Conservation (phyloP, 1,284 basidiomycete species). For the Boletus mariae region DNA sequence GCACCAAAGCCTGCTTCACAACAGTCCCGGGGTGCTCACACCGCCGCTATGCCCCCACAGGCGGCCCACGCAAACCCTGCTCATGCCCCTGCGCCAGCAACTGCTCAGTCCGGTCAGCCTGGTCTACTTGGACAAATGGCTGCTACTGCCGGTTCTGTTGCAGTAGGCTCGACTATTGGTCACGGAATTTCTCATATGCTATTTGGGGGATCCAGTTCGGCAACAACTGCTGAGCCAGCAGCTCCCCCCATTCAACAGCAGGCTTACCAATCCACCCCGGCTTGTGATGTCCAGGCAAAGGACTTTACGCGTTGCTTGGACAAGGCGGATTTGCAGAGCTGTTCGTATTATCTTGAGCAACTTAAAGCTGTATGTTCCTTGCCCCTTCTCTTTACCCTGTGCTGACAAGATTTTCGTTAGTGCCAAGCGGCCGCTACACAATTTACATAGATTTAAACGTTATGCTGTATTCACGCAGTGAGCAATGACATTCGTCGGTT, state of each 20-base stretch:
- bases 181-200: slow-evolving; percentile 84
- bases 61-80: slow-evolving; percentile 42
- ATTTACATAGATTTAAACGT: slow-evolving; percentile 39
- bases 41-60: slow-evolving; percentile 27
- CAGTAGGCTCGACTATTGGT: slow-evolving; percentile 78
- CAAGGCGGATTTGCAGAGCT: slow-evolving; percentile 69
- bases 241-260: slow-evolving; percentile 43
- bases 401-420: slow-evolving; percentile 35
- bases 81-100: slow-evolving; percentile 39
- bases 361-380: slow-evolving; percentile 66
- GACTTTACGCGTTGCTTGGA: slow-evolving; percentile 79
- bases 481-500: slow-evolving; percentile 11
- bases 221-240: slow-evolving; percentile 41
- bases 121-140: slow-evolving; percentile 82
- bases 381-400: not conserved
- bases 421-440: slow-evolving; percentile 75
- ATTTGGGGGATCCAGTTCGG: slow-evolving; percentile 59
- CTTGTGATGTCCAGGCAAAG: slow-evolving; percentile 72
- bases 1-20: slow-evolving; percentile 48
- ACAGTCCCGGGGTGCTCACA: slow-evolving; percentile 34
- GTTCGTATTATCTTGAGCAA: slow-evolving; percentile 81
- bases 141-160: slow-evolving; percentile 84
- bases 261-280: slow-evolving; percentile 38
- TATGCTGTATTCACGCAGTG: slow-evolving; percentile 5
- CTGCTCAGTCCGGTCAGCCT: slow-evolving; percentile 40